Conservation (phyloP, 2,329 filamentous ascomycete genomes). For the Hymenoscyphus scutula region DNA sequence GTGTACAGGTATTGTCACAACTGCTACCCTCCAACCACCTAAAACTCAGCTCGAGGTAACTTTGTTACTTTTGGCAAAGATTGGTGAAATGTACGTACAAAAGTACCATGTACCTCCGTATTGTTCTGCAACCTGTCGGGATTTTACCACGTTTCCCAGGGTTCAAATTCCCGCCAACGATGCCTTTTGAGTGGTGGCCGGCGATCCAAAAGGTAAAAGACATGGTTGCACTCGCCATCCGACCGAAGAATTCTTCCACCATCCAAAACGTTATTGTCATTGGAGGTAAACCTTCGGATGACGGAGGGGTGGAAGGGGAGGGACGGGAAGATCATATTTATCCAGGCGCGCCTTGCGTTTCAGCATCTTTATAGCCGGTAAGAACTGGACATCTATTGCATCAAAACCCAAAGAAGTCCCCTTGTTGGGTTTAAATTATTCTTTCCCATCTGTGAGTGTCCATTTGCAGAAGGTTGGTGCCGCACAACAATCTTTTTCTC, state of each 20-base stretch:
- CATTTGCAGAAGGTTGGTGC: slow-evolving; percentile 1
- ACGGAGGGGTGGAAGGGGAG: not conserved
- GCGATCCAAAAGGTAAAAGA: not conserved
- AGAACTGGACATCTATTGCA: slow-evolving; percentile 1
- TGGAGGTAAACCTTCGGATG: slow-evolving; percentile 6
- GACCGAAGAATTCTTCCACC: slow-evolving; percentile 10
- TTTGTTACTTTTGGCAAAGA: not conserved
- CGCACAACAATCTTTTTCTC: not conserved
- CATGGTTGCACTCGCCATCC: slow-evolving; percentile 6
- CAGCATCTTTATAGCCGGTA: slow-evolving; percentile 6
- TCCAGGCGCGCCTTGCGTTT: slow-evolving; percentile 9
- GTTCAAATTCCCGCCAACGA: not conserved
- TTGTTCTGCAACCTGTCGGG: slow-evolving; percentile 8
- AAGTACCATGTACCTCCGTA: no score
- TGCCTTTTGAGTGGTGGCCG: not conserved
- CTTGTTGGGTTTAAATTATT: not conserved
- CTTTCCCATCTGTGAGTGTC: slow-evolving; percentile 7
- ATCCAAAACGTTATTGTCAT: not conserved
- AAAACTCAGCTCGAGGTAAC: not conserved
- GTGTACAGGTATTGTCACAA: not conserved
- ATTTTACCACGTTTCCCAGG: not conserved
- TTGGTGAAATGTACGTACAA: not conserved
- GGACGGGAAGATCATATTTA: slow-evolving; percentile 6
- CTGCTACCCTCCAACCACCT: not conserved
- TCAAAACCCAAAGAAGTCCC: not conserved